Evolutionary conservation across 2,329 filamentous ascomycete genomes (phyloP).

Genomic region (Rhynchosporium agropyri): DNA sequence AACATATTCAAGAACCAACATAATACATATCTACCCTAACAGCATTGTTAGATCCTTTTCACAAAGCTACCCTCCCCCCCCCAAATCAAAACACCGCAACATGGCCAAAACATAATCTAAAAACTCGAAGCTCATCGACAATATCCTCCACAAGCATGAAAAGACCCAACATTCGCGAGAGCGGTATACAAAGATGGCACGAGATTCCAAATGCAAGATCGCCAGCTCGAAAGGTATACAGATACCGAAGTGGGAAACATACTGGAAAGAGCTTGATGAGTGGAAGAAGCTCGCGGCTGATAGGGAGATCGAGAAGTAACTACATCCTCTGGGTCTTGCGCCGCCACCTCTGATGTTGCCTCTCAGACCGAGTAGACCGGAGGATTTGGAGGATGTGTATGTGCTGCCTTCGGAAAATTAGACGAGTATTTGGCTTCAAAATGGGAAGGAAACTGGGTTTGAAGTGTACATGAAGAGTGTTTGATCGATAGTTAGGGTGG

Average conservation of each 20-base stretch:
- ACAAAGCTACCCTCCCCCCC: neutral
- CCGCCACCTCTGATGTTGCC: conserved; percentile 8
- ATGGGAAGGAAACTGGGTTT: neutral
- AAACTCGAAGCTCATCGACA: neutral
- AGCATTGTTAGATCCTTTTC: neutral
- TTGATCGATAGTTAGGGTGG: no score
- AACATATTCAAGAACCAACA: no score
- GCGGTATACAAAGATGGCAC: conserved; percentile 4
- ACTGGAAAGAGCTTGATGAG: conserved; percentile 16
- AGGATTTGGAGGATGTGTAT: conserved; percentile 12
- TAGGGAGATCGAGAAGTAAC: conserved; percentile 8
- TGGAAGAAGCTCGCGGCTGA: conserved; percentile 14
- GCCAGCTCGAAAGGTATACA: neutral
- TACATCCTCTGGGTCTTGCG: conserved; percentile 12
- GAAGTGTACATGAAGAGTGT: neutral
- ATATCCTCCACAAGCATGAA: conserved; percentile 12
- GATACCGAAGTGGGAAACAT: conserved; percentile 10
- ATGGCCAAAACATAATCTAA: conserved; percentile 4
- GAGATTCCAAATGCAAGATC: conserved; percentile 13
- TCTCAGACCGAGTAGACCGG: neutral
- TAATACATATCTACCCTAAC: conserved; percentile 1
- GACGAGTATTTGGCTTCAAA: no score
- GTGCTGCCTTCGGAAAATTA: neutral
- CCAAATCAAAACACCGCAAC: neutral
- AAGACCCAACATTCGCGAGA: conserved; percentile 1